Conservation (phyloP, 345 rosid genomes). For the Euphorbia pulcherrima region DNA sequence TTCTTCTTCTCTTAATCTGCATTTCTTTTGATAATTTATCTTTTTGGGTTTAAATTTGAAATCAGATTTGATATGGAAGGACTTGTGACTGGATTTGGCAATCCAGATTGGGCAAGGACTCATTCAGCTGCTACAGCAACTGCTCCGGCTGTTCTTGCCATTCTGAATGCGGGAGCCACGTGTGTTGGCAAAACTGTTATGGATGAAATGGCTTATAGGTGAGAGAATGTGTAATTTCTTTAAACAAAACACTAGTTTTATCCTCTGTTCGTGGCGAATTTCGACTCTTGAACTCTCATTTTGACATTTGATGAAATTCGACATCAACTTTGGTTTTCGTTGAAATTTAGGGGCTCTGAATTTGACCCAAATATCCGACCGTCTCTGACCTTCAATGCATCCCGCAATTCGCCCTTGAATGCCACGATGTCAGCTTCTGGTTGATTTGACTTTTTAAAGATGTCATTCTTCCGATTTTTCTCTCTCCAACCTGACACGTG, state of each 20-base stretch:
- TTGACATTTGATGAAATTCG: not conserved
- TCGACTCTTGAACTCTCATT: not conserved
- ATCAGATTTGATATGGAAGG: constrained; percentile 82
- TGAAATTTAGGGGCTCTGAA: no score
- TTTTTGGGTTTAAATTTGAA: constrained; percentile 3
- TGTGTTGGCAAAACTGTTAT: constrained; percentile 64
- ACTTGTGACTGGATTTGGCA: constrained; percentile 77
- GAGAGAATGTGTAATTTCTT: constrained; percentile 9
- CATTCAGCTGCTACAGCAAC: constrained; percentile 65
- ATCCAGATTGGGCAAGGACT: constrained; percentile 89
- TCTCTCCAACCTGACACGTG: no score
- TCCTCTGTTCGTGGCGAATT: not conserved
- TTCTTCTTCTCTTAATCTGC: not conserved
- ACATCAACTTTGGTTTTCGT: not conserved
- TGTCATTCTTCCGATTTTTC: no score
- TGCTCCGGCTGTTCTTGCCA: constrained; percentile 60
- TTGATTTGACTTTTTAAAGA: no score
- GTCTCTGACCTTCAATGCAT: no score
- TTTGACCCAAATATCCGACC: no score
- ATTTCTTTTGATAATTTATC: not conserved
- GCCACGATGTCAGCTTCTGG: no score
- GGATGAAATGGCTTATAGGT: constrained; percentile 99
- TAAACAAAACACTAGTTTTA: not conserved
- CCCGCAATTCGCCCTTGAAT: no score
- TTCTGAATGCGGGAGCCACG: constrained; percentile 67